Evolutionary conservation across 768 basidiomycete species (phyloP).

Genomic region (Tricholoma sp.): DNA sequence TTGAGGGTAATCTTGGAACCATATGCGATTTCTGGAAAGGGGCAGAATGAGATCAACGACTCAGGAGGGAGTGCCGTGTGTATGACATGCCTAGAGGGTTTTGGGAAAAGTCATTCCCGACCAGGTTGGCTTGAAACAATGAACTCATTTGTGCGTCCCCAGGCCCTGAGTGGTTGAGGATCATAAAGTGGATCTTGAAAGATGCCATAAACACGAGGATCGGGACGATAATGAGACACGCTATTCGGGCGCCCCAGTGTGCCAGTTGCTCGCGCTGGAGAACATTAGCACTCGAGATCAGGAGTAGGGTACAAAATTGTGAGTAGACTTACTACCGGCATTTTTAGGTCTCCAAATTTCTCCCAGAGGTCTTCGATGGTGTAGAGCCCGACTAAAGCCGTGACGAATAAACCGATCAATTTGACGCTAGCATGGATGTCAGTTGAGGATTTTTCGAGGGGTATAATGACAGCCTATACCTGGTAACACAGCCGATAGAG

Average conservation of each 20-base stretch:
- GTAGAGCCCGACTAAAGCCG: constrained; percentile 90
- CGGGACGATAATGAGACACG: constrained; percentile 85
- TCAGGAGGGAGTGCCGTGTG: neutral
- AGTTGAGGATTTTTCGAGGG: neutral
- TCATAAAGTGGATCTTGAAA: constrained; percentile 95
- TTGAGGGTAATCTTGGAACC: constrained; percentile 92
- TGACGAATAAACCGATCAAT: constrained; percentile 94
- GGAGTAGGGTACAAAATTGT: neutral
- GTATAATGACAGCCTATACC: constrained; percentile 36
- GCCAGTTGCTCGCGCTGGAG: constrained; percentile 74
- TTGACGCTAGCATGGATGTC: constrained; percentile 62
- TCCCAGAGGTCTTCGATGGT: constrained; percentile 98
- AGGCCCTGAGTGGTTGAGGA: constrained; percentile 90
- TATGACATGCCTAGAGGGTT: constrained; percentile 73
- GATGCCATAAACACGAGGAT: constrained; percentile 88
- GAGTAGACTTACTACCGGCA: constrained; percentile 66
- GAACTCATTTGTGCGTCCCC: constrained; percentile 99
- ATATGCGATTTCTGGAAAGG: constrained; percentile 66
- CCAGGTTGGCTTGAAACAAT: constrained; percentile 93
- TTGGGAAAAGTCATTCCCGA: constrained; percentile 88
- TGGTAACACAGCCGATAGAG: constrained; percentile 93
- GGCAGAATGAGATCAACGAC: neutral
- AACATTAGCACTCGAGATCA: neutral
- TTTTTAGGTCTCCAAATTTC: constrained; percentile 92
- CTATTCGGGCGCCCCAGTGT: constrained; percentile 86